Conservation (phyloP, 306 rosid species). For the Crotalaria pallida region DNA sequence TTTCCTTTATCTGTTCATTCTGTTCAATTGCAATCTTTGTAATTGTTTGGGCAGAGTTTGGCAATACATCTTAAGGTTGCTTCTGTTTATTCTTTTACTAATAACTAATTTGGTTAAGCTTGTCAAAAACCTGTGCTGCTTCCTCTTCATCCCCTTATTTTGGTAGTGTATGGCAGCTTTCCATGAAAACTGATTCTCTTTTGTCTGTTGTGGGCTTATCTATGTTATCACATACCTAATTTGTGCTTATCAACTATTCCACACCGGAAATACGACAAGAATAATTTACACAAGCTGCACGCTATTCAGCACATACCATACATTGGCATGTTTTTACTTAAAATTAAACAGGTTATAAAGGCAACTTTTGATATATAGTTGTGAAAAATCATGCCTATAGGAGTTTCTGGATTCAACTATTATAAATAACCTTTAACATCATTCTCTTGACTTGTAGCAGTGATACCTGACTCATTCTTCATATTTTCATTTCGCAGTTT, state of each 20-base stretch:
- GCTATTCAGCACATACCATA: not conserved
- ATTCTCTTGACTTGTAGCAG: not conserved
- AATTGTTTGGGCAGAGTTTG: not conserved
- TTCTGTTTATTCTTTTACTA: not conserved
- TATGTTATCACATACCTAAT: not conserved
- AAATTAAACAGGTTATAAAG: not conserved
- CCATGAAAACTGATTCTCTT: not conserved
- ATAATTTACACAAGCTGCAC: not conserved
- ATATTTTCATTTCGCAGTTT: not conserved
- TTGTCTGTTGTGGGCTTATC: not conserved
- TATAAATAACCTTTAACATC: not conserved
- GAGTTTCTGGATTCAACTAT: not conserved
- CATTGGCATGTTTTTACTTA: not conserved
- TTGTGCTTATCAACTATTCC: not conserved
- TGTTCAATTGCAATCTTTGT: not conserved
- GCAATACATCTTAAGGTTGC: not conserved
- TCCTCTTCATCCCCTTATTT: not conserved
- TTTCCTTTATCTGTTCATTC: not conserved
- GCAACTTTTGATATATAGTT: not conserved
- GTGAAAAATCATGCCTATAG: not conserved
- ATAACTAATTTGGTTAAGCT: slow-evolving; percentile 3
- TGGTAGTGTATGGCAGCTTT: not conserved
- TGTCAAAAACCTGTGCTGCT: not conserved
- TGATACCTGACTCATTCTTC: not conserved
- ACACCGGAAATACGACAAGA: not conserved